A percentile compares a stretch with the other conserved stretches of the same genome.
Conservation (phyloP, 177 flowering plant genomes). For the Vitis hybrid region DNA sequence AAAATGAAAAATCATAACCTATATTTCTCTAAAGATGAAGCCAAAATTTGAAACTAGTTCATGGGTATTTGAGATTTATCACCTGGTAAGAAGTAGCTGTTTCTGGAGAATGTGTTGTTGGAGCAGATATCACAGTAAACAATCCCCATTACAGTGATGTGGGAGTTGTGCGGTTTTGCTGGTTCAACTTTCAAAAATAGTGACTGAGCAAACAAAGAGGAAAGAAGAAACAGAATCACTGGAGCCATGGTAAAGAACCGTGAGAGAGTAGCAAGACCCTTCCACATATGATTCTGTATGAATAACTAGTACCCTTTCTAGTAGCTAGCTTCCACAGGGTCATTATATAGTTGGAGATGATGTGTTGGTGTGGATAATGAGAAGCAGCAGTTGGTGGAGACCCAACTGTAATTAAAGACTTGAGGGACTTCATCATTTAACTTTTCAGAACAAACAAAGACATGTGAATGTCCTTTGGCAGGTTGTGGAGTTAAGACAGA, state of each 20-base stretch:
- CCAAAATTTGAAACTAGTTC: background rate
- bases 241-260: conserved; percentile 20
- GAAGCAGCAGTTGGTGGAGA: conserved; percentile 20
- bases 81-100: conserved; percentile 61
- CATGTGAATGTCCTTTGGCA: conserved; percentile 41
- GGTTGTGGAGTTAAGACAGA: conserved; percentile 8
- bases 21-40: too few species aligned
- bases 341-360: conserved; percentile 8
- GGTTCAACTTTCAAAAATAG: conserved; percentile 19
- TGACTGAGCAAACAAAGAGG: conserved; percentile 21
- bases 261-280: background rate
- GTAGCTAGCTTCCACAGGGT: conserved; percentile 5
- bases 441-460: conserved; percentile 26
- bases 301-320: background rate
- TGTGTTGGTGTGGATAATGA: conserved; percentile 17
- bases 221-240: conserved; percentile 22
- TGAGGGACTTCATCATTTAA: conserved; percentile 14
- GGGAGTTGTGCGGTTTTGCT: conserved; percentile 20
- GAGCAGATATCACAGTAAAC: conserved; percentile 52
- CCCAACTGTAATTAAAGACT: conserved; percentile 14
- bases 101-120: conserved; percentile 50
- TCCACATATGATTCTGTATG: background rate
- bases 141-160: conserved; percentile 43
- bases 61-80: background rate
- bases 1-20: conserved; percentile 1